Base-by-base conservation (phyloP, 1,284 basidiomycete genomes). In the Xanthoconium separans region DNA sequence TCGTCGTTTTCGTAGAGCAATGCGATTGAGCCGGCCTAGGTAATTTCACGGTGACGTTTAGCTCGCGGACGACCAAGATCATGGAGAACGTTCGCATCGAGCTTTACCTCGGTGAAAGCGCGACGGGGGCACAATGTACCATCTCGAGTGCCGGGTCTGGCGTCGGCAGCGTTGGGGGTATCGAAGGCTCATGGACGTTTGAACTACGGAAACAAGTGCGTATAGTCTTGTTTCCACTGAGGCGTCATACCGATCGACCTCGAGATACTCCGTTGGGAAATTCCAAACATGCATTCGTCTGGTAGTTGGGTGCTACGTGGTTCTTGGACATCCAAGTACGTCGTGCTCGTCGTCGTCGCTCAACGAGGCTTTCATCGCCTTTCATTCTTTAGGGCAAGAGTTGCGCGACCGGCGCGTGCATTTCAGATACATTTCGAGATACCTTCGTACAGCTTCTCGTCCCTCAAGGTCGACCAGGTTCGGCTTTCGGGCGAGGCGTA, bases 381-480 rank as follows among this genome's bases (percentile, higher is more conserved):
- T 16, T 54, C 40, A 55, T 1, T 18, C 16, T 27, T 18, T 22
- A 80, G 78, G 30, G 61, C 63, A 1, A 63, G 71, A 42, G 61
- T 64, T 20, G 77, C 84, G 47, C 68, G 77, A 57, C 80, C 90
- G 50, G 76, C 91, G 11, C 88, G 84, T 44, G 85, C 90, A 0
- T 77, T 96, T 54, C 80, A 82, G 50, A 77, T 93, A 33, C 74
- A 73, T 10, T 97, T 92, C 71, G 80, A 83, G 41, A 81, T 94
- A 33, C 79, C 84, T 22, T 82, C 87, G 42, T 77, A 89, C 65
- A 85, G 85, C 37, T 90, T 89, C 67, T 93, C 92, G 2, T 80
- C 86, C 9, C 74, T 97, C 50, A 90, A 89, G 58, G 87, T 97
- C 3, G 90, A 93, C 57, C 87, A 93, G 61, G 79, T 98, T 53